These are phyloP conservation scores for Candida germanica DNA, from an alignment of 805 yeast genomes.

Conservation along the genomic window DNA sequence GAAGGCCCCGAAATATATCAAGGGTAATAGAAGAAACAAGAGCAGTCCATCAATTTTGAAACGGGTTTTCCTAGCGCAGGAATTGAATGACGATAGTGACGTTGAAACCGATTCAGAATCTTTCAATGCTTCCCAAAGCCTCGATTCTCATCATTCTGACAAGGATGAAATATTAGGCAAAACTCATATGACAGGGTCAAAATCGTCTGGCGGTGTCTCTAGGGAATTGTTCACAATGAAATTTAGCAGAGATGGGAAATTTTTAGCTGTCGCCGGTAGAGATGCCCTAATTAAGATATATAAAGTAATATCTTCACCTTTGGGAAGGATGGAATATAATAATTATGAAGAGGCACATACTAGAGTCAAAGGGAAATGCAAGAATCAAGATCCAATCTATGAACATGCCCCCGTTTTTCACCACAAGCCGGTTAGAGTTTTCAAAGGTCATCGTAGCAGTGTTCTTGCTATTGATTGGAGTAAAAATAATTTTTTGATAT, in stretches of 20 bases:
- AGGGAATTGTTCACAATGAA: constrained; percentile 69
- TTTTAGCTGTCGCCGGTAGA: constrained; percentile 80
- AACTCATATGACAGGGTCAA: not conserved
- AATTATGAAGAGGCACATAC: constrained; percentile 16
- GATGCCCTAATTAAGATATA: constrained; percentile 67
- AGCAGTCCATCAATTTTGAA: constrained; percentile 45
- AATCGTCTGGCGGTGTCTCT: constrained; percentile 1
- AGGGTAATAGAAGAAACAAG: constrained; percentile 45
- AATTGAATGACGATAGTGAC: constrained; percentile 33
- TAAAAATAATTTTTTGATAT: constrained; percentile 71
- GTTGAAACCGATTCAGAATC: constrained; percentile 1
- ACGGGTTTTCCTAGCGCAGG: constrained; percentile 65
- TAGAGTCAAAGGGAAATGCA: constrained; percentile 11
- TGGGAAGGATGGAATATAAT: constrained; percentile 55
- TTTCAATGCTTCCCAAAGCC: not conserved
- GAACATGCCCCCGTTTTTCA: constrained; percentile 77
- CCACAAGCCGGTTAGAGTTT: constrained; percentile 56
- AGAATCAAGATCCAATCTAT: constrained; percentile 16
- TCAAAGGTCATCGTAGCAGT: constrained; percentile 66
- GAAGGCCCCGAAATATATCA: constrained; percentile 54
- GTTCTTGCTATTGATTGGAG: constrained; percentile 85
- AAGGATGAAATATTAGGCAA: not conserved
- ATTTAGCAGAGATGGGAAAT: constrained; percentile 79
- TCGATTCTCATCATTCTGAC: not conserved
- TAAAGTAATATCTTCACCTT: constrained; percentile 74